phyloP scores from a whole-genome alignment of 208 protist genomes.

The Leishmania guyanensis region DNA sequence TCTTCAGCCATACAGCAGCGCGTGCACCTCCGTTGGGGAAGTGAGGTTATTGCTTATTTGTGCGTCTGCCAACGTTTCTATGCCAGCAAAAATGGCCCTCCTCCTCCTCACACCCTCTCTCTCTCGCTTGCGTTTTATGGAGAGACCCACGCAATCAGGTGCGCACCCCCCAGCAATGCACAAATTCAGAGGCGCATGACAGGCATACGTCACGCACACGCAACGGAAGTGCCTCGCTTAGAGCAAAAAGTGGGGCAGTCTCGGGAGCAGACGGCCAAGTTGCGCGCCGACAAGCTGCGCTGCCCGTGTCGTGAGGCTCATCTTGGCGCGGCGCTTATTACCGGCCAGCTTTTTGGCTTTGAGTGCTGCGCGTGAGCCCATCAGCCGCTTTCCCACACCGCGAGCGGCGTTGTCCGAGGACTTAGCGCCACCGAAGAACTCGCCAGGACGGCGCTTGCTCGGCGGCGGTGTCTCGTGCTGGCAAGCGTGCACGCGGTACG shows the following conservation, averaged over 20 bases:
- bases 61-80: background rate
- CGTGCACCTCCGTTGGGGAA: background rate
- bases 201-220: background rate
- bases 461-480: conserved; percentile 63
- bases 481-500: conserved; percentile 64
- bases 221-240: conserved; percentile 7
- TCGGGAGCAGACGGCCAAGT: conserved; percentile 46
- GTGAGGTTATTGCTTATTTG: background rate
- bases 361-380: conserved; percentile 14
- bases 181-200: background rate
- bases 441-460: conserved; percentile 41
- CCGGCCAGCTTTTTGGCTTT: conserved; percentile 30
- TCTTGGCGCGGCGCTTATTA: conserved; percentile 32
- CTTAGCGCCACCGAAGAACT: conserved; percentile 19
- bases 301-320: conserved; percentile 35
- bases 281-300: conserved; percentile 52
- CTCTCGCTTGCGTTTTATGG: background rate
- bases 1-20: background rate
- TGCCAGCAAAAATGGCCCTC: background rate
- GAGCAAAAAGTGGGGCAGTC: conserved; percentile 60
- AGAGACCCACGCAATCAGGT: background rate
- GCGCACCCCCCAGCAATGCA: background rate
- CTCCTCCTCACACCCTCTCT: background rate
- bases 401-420: conserved; percentile 22
- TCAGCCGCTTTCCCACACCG: conserved; percentile 44